Base-by-base conservation (phyloP, 768 basidiomycete genomes). In the Pisolithus microcarpus region DNA sequence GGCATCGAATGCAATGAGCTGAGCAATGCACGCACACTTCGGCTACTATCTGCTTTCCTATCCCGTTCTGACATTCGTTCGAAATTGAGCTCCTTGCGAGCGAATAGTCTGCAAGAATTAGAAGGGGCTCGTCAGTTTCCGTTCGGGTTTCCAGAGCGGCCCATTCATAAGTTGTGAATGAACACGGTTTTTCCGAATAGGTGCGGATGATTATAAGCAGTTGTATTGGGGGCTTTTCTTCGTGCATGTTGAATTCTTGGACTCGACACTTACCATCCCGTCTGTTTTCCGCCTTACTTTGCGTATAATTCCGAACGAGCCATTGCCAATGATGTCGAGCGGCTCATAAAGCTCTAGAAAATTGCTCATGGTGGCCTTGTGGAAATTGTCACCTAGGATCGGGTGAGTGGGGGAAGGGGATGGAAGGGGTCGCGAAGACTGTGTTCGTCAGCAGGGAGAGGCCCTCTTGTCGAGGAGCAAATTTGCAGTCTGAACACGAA, bases 31-130 rank as follows among this genome's bases (percentile, higher is more conserved):
- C 91, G 61, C 66, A 97, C 95, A 98, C 96, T 82, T 99, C 96
- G 10, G 94, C 83, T 3, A 96, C 87, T 49, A 99, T 94, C 67
- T 98, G 96, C n/a, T 65, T 93, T 93, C 58, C 92, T 80, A 65
- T 99, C 96, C 37, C 92, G 80, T 67, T 97, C 92, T 36, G 79
- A 86, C 95, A 99, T 97, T 46, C 88, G 81, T 62, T 95, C 92
- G 70, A 97, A 99, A 70, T 97, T 93, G 61, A 99, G 82, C 68
- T 99, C 93, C 63, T 99, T 96, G 31, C 91, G 75, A 4, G 94
- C 94, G 58, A 91, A 87, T 31, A 86, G n/a, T 65, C 89, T 91
- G 56, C 2, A 6, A 9, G 3, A 6, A n/a, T 11, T 9, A 30
- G 15, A 23, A 18, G 13, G 9, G 26, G n/a, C n/a, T 36, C 31